Evolutionary conservation across 805 yeast genomes (phyloP).

Genomic region (Metschnikowia rubicola): DNA sequence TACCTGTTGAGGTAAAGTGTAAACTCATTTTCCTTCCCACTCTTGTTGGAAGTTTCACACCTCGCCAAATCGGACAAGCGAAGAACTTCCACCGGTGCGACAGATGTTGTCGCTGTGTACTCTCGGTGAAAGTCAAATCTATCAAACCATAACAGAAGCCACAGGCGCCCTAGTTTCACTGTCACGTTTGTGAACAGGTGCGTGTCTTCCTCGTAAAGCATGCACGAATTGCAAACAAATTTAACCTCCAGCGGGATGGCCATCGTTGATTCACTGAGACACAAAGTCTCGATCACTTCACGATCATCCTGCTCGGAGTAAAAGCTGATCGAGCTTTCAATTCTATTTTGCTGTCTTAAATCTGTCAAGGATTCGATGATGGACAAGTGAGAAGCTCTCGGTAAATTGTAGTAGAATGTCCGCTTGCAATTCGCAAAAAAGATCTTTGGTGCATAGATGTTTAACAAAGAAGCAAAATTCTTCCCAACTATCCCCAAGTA

Average conservation of each 20-base stretch:
- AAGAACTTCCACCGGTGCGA: constrained; percentile 35
- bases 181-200: constrained; percentile 53
- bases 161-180: constrained; percentile 66
- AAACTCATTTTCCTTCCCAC: constrained; percentile 28
- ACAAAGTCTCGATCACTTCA: constrained; percentile 32
- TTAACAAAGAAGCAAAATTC: constrained; percentile 34
- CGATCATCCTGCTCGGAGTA: constrained; percentile 34
- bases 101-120: constrained; percentile 24
- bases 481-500: constrained; percentile 23
- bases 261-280: constrained; percentile 33
- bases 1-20: constrained; percentile 27
- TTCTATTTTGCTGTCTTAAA: constrained; percentile 18
- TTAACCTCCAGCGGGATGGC: constrained; percentile 36
- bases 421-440: constrained; percentile 51
- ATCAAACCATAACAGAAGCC: constrained; percentile 47
- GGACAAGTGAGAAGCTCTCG: constrained; percentile 25
- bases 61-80: constrained; percentile 31
- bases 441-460: constrained; percentile 48
- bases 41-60: constrained; percentile 33
- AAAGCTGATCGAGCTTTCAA: constrained; percentile 19
- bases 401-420: constrained; percentile 50
- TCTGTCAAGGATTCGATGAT: constrained; percentile 23
- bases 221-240: constrained; percentile 31
- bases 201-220: constrained; percentile 14
- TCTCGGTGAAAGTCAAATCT: constrained; percentile 17